Evolutionary conservation across 2,329 filamentous ascomycete species (phyloP), one percentile per base, ranked within the genome.

Genomic region (Monosporascus sp.): DNA sequence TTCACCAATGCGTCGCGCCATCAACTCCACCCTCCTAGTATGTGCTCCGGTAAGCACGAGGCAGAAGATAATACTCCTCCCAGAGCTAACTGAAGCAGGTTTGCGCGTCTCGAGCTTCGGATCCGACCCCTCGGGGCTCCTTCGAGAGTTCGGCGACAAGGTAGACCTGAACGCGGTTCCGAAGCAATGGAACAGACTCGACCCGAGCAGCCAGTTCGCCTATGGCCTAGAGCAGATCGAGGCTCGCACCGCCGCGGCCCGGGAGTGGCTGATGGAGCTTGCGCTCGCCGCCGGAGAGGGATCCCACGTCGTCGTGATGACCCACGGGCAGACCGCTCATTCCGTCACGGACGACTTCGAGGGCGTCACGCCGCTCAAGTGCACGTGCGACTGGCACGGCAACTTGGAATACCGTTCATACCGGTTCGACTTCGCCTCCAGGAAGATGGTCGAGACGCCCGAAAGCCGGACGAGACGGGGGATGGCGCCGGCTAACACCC

Each of bases 221-320:
- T 51, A 46, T 36, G 27, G 31, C n/a, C 5, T 46, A 6, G 31
- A 15, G 6, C 39, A 47, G 31, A 51, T 51, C n/a, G 17, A 39
- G 6, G 17, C 9, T 38, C 39, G 49, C 5, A 15, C 42, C 5
- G n/a, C 5, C 11, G 8, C 3, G 11, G 49, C 5, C 7, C 36
- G 49, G 15, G 14, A 38, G 14, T 38, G 6, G n/a, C 20, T 51
- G 7, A n/a, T 11, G 5, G 11, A 11, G 5, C 27, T 38, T 2
- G 49, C 42, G 5, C 11, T 15, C 5, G 5, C 11, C 8, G 6
- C 42, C n/a, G 39, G 20, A 4, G 18, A 22, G 6, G 31, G 14
- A 14, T 20, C 41, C 4, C 41, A 51, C 49, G 36, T 51, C 27
- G 41, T 46, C n/a, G 49, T 51, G 7, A 47, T 51, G 31, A 47